A percentile compares a stretch with the other conserved stretches of the same genome.
Evolutionary conservation across 306 rosid genomes (phyloP).

Genomic region (Lablab purpureus): DNA sequence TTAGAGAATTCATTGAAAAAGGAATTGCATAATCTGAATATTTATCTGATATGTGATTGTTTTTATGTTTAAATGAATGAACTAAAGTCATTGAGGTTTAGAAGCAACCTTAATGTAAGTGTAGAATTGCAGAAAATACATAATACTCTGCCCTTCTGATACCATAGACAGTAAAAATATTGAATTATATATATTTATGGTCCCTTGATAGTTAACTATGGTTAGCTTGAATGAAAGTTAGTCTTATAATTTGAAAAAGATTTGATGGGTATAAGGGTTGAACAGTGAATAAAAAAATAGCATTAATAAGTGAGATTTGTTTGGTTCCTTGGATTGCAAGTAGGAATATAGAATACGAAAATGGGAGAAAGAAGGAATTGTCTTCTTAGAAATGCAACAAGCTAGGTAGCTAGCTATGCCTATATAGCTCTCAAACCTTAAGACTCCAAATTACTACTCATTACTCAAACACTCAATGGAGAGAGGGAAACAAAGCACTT

Average conservation of each 20-base stretch:
- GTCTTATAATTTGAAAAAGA: slow-evolving; percentile 19
- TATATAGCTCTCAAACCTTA: slow-evolving; percentile 23
- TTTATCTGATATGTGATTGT: background rate
- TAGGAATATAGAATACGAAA: slow-evolving; percentile 43
- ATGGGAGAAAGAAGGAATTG: slow-evolving; percentile 50
- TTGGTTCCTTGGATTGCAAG: slow-evolving; percentile 61
- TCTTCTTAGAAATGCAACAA: slow-evolving; percentile 40
- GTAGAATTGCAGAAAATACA: slow-evolving; percentile 34
- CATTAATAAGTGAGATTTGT: slow-evolving; percentile 19
- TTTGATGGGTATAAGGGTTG: background rate
- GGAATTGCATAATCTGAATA: slow-evolving; percentile 6
- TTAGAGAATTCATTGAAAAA: background rate
- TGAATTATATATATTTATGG: background rate
- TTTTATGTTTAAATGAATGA: slow-evolving; percentile 22
- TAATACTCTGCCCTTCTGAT: background rate
- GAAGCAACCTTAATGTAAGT: slow-evolving; percentile 34
- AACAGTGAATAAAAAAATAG: background rate
- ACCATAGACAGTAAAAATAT: slow-evolving; percentile 16
- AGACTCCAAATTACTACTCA: slow-evolving; percentile 44
- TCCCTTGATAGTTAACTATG: slow-evolving; percentile 29
- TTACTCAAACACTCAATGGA: slow-evolving; percentile 55
- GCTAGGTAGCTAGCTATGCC: background rate
- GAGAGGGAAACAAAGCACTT: slow-evolving; percentile 58
- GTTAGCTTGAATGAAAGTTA: slow-evolving; percentile 16
- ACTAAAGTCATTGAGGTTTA: slow-evolving; percentile 33